Base-by-base conservation (phyloP, 2,329 filamentous ascomycete genomes). In the Colletotrichum musicola region DNA sequence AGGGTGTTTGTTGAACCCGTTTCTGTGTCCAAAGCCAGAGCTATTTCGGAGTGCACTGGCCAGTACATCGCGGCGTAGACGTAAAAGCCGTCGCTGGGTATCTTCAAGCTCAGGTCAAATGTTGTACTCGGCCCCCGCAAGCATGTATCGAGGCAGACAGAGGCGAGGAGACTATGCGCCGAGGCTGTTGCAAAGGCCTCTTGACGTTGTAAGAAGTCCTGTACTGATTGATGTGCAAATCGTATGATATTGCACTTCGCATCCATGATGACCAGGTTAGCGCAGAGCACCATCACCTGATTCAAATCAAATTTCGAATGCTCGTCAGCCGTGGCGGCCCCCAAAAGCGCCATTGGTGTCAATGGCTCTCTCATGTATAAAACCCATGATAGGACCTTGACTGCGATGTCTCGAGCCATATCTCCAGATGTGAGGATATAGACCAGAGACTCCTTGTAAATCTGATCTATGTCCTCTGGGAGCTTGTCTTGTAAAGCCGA, bases 51-150 rank as follows among this genome's bases (percentile, higher is more conserved):
- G 20, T 62, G 40, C 6, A 47, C 25, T 1, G 59, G 50, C 59
- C 59, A 62, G 18, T 46, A 55, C 4, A 47, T 16, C 14, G 59
- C 38, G 1, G 49, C 59, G 25, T 62, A 62, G n/a, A 47, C 4
- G 3, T 27, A 40, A 10, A 27, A 55, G 25, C 54, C 49, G 1
- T 55, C 59, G n/a, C 40, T 62, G 12, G 50, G 59, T 46, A 58
- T 58, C 16, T n/a, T 1, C 3, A n/a, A 7, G 0, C 22, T 1
- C 1, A 2, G 0, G 2, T 12, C 14, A 0, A n/a, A 0, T 35
- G 10, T 40, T 0, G 7, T 1, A 9, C 2, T 13, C 1, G 25
- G 13, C 10, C 27, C 59, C 1, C 22, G 38, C n/a, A 7, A 47
- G 13, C 49, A 62, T 3, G 35, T 49, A 1, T 46, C 49, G 25